Base-by-base conservation (phyloP, 805 yeast genomes). In the Kuraishia ogatae region DNA sequence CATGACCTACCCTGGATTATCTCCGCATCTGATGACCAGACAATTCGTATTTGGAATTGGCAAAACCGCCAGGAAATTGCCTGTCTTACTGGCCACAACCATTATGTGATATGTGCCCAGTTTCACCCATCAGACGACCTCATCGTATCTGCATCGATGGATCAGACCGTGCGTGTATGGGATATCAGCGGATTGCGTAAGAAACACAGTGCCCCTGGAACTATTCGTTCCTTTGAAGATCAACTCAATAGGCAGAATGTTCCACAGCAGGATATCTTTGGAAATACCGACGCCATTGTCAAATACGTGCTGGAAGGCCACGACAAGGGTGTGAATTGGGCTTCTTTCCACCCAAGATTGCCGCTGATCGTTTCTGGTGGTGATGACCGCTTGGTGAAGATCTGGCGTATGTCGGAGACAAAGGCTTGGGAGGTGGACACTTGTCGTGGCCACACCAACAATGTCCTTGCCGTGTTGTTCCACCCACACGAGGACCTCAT, bases 401-500 rank as follows among this genome's bases (percentile, higher is more conserved):
- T 96, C 60, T 94, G 99, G 99, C 82, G 98, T 73, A 90, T 91
- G 97, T 85, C 91, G 65, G 97, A 94, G 61, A 84, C 96, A 43
- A 90, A 92, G 72, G 99, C 99, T 23, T 94, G 98, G 98, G 99
- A 96, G 71, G 96, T 96, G 57, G 99, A 94, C 69, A 89, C 97
- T 26, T 93, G 97, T 71, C 83, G 99, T 66, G 99, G 99, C 55
- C 99, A 94, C 71, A 89, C 97, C 28, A 92, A 92, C 66, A 91
- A 89, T 68, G 97, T 94, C 53, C 84, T 91, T 53, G 78, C 94
- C 70, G 91, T 89, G 46, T 75, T 88, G 53, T 96, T 96, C 81
- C 97, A 94, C 69, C 97, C 98, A 48, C 83, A 84, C 60, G 94
- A 90, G 71, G 97, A 94, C 63, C 76, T 93, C 66, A 91, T 94